Conservation (phyloP, 2,329 filamentous ascomycete genomes). For the Huntiella decipiens region DNA sequence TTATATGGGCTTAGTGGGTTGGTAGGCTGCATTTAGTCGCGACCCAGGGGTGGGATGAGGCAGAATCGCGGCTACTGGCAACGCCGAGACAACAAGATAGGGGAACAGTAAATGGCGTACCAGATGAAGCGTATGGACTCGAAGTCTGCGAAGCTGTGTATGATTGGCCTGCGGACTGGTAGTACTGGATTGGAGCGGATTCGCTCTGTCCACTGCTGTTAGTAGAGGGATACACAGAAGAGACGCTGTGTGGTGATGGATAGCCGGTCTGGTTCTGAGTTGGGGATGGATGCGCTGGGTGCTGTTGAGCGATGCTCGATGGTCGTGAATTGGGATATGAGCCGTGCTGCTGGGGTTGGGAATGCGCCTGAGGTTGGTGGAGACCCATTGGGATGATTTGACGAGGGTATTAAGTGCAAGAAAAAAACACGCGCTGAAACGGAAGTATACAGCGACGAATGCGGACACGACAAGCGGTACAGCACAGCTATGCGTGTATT, state of each 20-base stretch:
- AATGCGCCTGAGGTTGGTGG: slow-evolving; percentile 17
- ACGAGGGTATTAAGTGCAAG: neutral
- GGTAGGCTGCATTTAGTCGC: too few species aligned
- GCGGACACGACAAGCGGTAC: neutral
- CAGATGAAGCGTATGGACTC: slow-evolving; percentile 72
- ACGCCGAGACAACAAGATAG: too few species aligned
- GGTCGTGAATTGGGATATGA: slow-evolving; percentile 47
- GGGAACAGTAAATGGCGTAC: slow-evolving; percentile 25
- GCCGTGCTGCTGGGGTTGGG: slow-evolving; percentile 51
- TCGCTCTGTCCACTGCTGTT: slow-evolving; percentile 43
- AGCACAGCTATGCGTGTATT: neutral
- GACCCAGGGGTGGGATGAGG: too few species aligned
- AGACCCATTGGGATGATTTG: slow-evolving; percentile 31
- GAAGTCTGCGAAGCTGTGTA: slow-evolving; percentile 70
- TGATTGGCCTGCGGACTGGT: slow-evolving; percentile 51
- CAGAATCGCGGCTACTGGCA: too few species aligned
- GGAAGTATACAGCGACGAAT: neutral
- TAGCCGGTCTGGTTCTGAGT: slow-evolving; percentile 47
- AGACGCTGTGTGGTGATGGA: slow-evolving; percentile 43
- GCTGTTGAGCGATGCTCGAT: slow-evolving; percentile 54
- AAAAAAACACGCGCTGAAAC: neutral
- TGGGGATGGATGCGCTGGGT: slow-evolving; percentile 35
- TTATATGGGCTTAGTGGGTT: neutral
- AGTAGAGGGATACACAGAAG: slow-evolving; percentile 34
- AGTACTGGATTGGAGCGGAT: slow-evolving; percentile 47